These are phyloP conservation scores for Ilyonectria mors-panacis DNA, from an alignment of 2,329 filamentous ascomycete species.

Conservation along the genomic window DNA sequence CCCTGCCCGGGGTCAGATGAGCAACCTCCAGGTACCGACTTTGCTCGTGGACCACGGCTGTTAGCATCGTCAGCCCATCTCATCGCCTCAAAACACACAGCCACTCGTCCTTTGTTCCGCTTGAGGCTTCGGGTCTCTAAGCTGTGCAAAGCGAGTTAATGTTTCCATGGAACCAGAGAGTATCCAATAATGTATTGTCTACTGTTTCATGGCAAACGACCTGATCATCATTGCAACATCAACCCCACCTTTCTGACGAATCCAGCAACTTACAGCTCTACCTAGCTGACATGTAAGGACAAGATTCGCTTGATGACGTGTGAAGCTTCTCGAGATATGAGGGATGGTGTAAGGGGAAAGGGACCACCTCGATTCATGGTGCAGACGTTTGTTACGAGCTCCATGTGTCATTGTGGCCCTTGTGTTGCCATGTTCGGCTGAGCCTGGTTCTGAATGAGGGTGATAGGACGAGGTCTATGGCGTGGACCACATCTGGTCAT, in stretches of 20 bases:
- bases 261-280: neutral
- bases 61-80: neutral
- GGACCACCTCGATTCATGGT: neutral
- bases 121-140: no score
- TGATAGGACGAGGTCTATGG: constrained; percentile 16
- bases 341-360: neutral
- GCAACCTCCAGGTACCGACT: neutral
- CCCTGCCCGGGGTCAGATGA: neutral
- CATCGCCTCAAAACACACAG: neutral
- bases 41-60: neutral
- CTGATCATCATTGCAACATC: neutral
- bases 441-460: constrained; percentile 8
- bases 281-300: neutral
- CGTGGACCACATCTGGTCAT: constrained; percentile 15
- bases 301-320: neutral
- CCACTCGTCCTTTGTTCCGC: neutral
- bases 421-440: neutral
- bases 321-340: neutral
- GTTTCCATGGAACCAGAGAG: neutral
- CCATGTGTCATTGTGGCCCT: neutral
- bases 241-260: neutral
- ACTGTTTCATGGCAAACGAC: neutral
- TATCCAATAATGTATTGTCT: neutral
- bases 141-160: neutral
- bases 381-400: neutral